These are phyloP conservation scores for Pezicula carpinea DNA, from an alignment of 2,329 filamentous ascomycete genomes.

Conservation along the genomic window DNA sequence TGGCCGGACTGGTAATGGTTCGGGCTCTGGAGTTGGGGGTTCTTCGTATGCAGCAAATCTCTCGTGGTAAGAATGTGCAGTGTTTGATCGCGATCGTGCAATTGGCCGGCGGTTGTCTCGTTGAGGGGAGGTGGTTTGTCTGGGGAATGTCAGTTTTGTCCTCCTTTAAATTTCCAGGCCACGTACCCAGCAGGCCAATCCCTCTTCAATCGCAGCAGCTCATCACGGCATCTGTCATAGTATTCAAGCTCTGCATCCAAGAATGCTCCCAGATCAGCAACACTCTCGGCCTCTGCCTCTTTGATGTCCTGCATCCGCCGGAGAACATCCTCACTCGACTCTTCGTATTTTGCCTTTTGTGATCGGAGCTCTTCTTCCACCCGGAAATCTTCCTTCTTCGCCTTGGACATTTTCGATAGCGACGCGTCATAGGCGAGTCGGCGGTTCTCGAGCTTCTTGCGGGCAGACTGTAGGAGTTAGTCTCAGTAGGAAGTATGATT, in stretches of 20 bases:
- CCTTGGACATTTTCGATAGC: constrained; percentile 85
- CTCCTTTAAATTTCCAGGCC: background rate
- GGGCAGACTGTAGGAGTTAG: constrained; percentile 51
- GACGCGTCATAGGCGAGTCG: constrained; percentile 88
- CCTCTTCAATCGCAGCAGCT: constrained; percentile 64
- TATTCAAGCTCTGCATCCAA: constrained; percentile 87
- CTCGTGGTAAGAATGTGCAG: constrained; percentile 58
- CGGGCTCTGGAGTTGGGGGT: constrained; percentile 35
- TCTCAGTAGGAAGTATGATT: constrained; percentile 11
- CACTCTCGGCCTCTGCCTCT: constrained; percentile 79
- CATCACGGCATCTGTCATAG: constrained; percentile 84
- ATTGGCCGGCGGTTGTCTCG: constrained; percentile 19
- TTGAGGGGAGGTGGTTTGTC: constrained; percentile 22
- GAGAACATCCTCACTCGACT: constrained; percentile 86
- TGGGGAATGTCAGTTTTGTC: constrained; percentile 11
- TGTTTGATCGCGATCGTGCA: constrained; percentile 53
- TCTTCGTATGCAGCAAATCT: constrained; percentile 52
- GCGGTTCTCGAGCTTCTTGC: constrained; percentile 90
- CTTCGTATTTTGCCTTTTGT: constrained; percentile 94
- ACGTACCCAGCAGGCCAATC: constrained; percentile 63
- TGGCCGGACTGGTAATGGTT: constrained; percentile 39
- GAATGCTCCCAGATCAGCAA: constrained; percentile 74
- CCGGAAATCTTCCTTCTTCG: constrained; percentile 88
- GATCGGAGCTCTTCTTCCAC: constrained; percentile 87
- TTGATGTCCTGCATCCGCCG: constrained; percentile 96